These are phyloP conservation scores for Termitomyces sp. DNA, from an alignment of 768 basidiomycete genomes.

Conservation along the genomic window DNA sequence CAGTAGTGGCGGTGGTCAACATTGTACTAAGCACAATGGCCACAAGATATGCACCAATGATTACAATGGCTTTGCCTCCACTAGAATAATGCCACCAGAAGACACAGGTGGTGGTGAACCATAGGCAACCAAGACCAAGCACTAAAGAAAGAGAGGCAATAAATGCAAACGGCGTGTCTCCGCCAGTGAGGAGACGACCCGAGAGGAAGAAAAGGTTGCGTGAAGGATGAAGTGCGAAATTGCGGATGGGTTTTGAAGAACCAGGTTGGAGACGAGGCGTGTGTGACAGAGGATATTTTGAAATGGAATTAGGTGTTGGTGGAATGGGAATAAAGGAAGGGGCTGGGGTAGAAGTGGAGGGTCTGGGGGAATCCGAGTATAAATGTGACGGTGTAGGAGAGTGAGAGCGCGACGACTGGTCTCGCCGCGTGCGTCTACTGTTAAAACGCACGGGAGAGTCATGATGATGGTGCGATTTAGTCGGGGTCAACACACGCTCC, in stretches of 20 bases:
- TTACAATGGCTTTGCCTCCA: slow-evolving; percentile 39
- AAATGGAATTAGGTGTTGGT: slow-evolving; percentile 3
- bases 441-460: slow-evolving; percentile 26
- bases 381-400: slow-evolving; percentile 19
- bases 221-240: slow-evolving; percentile 66
- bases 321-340: slow-evolving; percentile 19
- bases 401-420: slow-evolving; percentile 28
- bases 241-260: slow-evolving; percentile 43
- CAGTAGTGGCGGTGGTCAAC: slow-evolving; percentile 74
- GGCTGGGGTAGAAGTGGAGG: slow-evolving; percentile 4
- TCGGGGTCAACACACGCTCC: slow-evolving; percentile 7
- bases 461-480: slow-evolving; percentile 9
- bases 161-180: slow-evolving; percentile 85
- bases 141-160: slow-evolving; percentile 58
- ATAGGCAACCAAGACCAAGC: slow-evolving; percentile 69
- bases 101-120: slow-evolving; percentile 85
- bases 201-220: slow-evolving; percentile 72
- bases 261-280: slow-evolving; percentile 32
- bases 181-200: slow-evolving; percentile 77
- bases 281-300: slow-evolving; percentile 30
- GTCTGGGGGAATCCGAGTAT: slow-evolving; percentile 13
- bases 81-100: slow-evolving; percentile 81
- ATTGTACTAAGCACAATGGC: slow-evolving; percentile 72
- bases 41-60: slow-evolving; percentile 45
- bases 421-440: neutral